phyloP scores from a whole-genome alignment of 1,139 yeast species.

The Nakaseomyces uthaithaninus region DNA sequence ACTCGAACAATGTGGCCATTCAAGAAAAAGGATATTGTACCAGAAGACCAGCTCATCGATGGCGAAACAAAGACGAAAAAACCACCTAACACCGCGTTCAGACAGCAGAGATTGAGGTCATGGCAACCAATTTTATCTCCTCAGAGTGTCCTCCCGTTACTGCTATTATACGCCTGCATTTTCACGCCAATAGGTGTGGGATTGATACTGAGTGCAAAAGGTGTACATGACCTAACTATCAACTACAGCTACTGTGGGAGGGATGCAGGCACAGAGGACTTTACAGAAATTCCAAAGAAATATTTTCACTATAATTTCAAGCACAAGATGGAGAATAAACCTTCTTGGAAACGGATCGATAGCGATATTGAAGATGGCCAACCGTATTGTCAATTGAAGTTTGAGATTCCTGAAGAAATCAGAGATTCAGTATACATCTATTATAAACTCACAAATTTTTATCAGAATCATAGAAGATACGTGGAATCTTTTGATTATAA shows the following conservation, averaged over 20 bases:
- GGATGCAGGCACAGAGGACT: conserved; percentile 35
- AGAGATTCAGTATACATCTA: conserved; percentile 56
- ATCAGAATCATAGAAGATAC: conserved; percentile 70
- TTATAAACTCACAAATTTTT: conserved; percentile 65
- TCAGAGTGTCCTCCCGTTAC: conserved; percentile 61
- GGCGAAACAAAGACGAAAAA: conserved; percentile 41
- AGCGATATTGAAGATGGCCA: conserved; percentile 31
- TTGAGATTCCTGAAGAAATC: conserved; percentile 51
- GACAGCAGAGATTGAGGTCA: conserved; percentile 68
- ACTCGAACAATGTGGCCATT: conserved; percentile 4
- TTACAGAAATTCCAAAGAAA: conserved; percentile 42
- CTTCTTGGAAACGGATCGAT: conserved; percentile 47
- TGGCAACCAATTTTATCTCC: conserved; percentile 83
- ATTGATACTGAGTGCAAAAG: conserved; percentile 48
- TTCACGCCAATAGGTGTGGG: conserved; percentile 73
- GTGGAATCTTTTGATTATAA: conserved; percentile 60
- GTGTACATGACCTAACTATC: conserved; percentile 50
- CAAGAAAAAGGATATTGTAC: not conserved
- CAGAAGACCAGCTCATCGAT: not conserved
- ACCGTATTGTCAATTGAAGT: conserved; percentile 45
- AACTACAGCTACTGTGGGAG: conserved; percentile 52
- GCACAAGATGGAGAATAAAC: conserved; percentile 33
- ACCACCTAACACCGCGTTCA: conserved; percentile 60
- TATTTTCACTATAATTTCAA: conserved; percentile 49
- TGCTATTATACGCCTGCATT: conserved; percentile 52